Base-by-base conservation (phyloP, 2,329 filamentous ascomycete species). In the Graphilbum fragrans region DNA sequence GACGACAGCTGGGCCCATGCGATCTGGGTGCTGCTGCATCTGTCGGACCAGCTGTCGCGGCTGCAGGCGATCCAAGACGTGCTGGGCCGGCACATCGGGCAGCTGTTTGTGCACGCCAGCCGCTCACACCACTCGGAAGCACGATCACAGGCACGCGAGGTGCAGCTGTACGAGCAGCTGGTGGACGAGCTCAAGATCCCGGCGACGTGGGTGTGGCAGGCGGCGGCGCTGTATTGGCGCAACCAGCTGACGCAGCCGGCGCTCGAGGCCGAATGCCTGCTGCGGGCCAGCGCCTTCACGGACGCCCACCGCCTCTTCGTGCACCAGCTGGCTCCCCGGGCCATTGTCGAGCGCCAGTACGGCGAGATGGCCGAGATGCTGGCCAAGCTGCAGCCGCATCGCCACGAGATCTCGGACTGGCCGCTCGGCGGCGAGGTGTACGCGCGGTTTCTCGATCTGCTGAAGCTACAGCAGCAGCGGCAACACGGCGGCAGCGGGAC, bases 221-320 rank as follows among this genome's bases (percentile, higher is more conserved):
- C 92, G 17, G 85, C 88, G 55, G 88, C 88, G 12, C 69, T 90
- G 14, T 82, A 82, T 59, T 87, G 86, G 61, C 82, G 84, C 46
- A 79, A 80, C 44, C 76, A 79, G 37, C 76, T 73, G 53, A 76
- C 78, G 48, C 77, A 88, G 55, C 70, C 82, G 11, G 71, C 69
- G 36, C 67, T 69, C 5, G 86, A 94, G 58, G 83, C 90, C 10
- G 72, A 81, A 41, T 92, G 80, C 53, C 77, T 98, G 12, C 72
- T 96, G 45, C 77, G 78, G 38, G 90, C 87, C 2, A 72, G 74
- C 32, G 78, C 84, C 34, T 83, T 79, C 59, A 69, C 77, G 23
- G 85, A 92, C 56, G 92, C 92, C 0, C 92, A 96, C 60, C 74
- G 78, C 22, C 85, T 90, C 1, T 80, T 98, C 41, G 75, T 82